A percentile compares a stretch with the other conserved stretches of the same genome.
Evolutionary conservation across 1,284 basidiomycete genomes (phyloP).

Genomic region (Ustilago crameri): DNA sequence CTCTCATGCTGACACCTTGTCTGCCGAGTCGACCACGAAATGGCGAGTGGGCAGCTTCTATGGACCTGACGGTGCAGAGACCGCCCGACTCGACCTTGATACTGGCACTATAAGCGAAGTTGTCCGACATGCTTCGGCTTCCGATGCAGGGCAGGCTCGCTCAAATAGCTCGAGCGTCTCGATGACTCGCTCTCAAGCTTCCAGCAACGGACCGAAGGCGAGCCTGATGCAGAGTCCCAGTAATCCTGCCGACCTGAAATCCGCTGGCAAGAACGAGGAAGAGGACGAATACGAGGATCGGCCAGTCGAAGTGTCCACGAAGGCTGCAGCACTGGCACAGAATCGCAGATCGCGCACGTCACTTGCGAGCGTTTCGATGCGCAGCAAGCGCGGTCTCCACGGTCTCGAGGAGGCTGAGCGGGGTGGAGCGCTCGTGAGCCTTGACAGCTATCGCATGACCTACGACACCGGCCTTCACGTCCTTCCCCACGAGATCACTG

Average conservation of each 20-base stretch:
- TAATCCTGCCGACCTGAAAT: not conserved
- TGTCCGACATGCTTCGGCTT: conserved; percentile 3
- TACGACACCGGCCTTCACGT: conserved; percentile 52
- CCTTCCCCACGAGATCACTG: conserved; percentile 44
- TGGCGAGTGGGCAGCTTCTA: conserved; percentile 59
- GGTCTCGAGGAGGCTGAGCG: conserved; percentile 56
- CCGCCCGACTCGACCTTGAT: conserved; percentile 37
- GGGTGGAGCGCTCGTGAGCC: conserved; percentile 53
- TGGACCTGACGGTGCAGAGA: conserved; percentile 49
- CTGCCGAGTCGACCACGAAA: conserved; percentile 1
- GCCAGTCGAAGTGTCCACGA: conserved; percentile 24
- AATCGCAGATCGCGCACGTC: conserved; percentile 38
- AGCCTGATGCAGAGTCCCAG: conserved; percentile 40
- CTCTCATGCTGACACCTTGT: not conserved
- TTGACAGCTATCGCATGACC: conserved; percentile 44
- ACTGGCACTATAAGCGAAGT: conserved; percentile 26
- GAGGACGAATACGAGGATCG: too few relatives aligned
- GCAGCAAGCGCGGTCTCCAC: conserved; percentile 45
- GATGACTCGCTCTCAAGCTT: conserved; percentile 30
- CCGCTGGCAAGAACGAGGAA: not conserved
- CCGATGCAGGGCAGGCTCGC: conserved; percentile 9
- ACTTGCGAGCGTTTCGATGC: conserved; percentile 45
- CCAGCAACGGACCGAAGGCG: conserved; percentile 26
- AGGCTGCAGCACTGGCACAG: conserved; percentile 32
- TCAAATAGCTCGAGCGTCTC: conserved; percentile 8